Conservation (phyloP, 208 protist genomes). For the Phytomonas sp. region DNA sequence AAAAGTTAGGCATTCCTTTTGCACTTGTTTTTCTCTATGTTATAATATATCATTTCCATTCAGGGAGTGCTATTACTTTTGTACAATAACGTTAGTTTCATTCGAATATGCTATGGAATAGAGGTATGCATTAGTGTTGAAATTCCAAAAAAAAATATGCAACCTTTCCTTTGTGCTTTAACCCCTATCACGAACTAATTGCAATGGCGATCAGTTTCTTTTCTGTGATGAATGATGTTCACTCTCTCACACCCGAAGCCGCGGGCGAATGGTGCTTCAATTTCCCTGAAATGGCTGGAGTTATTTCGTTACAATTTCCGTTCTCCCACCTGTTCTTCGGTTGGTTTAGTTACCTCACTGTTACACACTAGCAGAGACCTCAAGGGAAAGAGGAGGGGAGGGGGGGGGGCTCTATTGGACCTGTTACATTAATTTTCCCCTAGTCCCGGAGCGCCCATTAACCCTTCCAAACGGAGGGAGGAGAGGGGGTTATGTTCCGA, state of each 20-base stretch:
- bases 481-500: slow-evolving; percentile 22
- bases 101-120: neutral
- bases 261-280: neutral
- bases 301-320: slow-evolving; percentile 9
- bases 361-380: neutral
- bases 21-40: neutral
- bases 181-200: neutral
- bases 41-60: neutral
- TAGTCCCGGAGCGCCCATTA: neutral
- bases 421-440: neutral
- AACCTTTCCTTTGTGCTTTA: slow-evolving; percentile 3
- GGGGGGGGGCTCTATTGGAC: neutral
- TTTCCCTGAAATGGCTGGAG: neutral
- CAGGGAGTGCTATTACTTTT: neutral
- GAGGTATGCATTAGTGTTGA: neutral
- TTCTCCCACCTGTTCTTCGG: slow-evolving; percentile 4
- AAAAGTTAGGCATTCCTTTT: neutral
- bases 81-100: slow-evolving; percentile 1
- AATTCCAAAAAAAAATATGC: neutral
- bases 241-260: neutral
- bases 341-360: neutral
- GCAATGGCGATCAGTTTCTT: neutral
- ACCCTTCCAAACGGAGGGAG: neutral
- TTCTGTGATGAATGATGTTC: neutral
- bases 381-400: too few relatives aligned